Percentiles rank a stretch among this genome's conserved stretches.
phyloP scores from a whole-genome alignment of 129 eudicot species.

The Kitagawia praeruptora region DNA sequence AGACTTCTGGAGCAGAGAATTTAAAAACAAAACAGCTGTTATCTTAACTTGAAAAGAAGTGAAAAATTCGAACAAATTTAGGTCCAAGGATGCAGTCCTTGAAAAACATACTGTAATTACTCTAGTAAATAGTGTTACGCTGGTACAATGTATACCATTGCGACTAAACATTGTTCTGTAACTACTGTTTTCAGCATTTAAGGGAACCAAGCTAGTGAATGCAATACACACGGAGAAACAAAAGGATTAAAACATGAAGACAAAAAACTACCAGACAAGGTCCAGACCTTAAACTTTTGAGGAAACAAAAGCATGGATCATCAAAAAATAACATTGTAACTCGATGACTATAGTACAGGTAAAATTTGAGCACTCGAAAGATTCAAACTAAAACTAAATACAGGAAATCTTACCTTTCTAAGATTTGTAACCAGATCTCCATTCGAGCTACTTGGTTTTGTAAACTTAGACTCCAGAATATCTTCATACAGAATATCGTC shows the following conservation, averaged over 20 bases:
- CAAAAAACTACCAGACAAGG: not conserved
- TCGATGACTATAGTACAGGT: not conserved
- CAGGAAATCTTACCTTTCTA: constrained; percentile 21
- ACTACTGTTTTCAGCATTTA: not conserved
- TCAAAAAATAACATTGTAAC: not conserved
- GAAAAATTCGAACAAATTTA: no score
- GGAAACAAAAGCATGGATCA: not conserved
- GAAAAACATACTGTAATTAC: not conserved
- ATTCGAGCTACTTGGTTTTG: constrained; percentile 17
- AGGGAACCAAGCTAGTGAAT: not conserved
- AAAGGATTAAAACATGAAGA: not conserved
- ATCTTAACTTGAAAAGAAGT: not conserved
- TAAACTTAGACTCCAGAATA: constrained; percentile 24
- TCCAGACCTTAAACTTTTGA: not conserved
- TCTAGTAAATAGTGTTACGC: not conserved
- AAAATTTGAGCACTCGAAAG: not conserved
- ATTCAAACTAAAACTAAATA: not conserved
- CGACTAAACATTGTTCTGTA: not conserved
- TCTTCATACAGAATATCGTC: constrained; percentile 28
- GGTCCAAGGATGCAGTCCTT: not conserved
- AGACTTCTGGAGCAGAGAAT: not conserved
- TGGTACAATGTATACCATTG: not conserved
- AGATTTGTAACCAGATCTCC: constrained; percentile 25
- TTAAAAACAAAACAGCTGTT: not conserved
- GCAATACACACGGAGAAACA: not conserved